Base-by-base conservation (phyloP, 164 flowering plant genomes). In the Malania oleifera region DNA sequence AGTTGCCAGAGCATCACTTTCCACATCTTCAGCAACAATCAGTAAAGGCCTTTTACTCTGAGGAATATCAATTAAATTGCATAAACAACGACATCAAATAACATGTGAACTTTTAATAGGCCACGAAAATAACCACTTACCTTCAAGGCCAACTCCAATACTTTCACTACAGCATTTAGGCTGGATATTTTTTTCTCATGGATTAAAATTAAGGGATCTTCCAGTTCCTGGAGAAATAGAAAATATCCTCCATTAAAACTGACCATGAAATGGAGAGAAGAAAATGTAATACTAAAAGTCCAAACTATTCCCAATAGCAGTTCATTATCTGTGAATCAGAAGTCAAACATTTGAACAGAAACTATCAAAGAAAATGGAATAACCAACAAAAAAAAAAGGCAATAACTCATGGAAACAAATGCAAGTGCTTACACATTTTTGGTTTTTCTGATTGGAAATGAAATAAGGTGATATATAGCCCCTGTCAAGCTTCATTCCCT, bases 401-500 rank as follows among this genome's bases (percentile, higher is more conserved):
- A 27, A 31, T 34, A 49, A 11, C 22, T 25, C 12, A 27, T 1
- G n/a, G n/a, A 18, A 37, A 60, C 29, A 2, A 6, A n/a, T n/a
- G n/a, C n/a, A 24, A 50, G 35, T 25, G 29, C 98, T 67, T 78
- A 92, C 98, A 75, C 97, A 92, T 89, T 92, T 92, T 69, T 92
- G 98, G 69, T 58, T 89, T 62, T 92, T 92, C 66, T 68, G 82
- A 67, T 89, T 84, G 31, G 97, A 89, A 49, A 92, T 82, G 79
- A 92, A 92, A 67, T 92, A 89, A 9, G 98, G 98, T 25, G 98
- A 92, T 18, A 89, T 92, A 60, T 89, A 92, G 13, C 98, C 98
- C 70, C 97, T 86, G 62, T 92, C 98, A 43, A 92, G 71, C 76
- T 92, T 92, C 98, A 92, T 92, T 29, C 98, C 98, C 73, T 92